Evolutionary conservation across 2,329 filamentous ascomycete species (phyloP), one percentile per base, ranked within the genome.

Genomic region (Emergomyces pasteurianus): DNA sequence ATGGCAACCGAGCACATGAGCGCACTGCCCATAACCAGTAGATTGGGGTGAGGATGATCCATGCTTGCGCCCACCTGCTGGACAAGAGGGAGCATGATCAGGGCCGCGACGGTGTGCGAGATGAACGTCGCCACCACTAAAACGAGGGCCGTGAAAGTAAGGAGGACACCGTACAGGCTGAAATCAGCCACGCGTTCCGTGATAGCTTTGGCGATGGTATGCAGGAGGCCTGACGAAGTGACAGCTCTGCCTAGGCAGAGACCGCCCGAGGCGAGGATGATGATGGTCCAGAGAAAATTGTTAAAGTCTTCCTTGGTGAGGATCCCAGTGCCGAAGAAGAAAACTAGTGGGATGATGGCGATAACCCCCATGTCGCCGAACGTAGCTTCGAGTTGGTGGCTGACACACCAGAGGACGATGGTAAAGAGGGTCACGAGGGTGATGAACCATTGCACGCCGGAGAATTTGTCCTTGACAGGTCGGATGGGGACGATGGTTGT

Each of bases 241-340:
- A 99, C 94, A 0, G 92, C 89, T 73, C 95, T 96, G 61, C 94
- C 94, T 0, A 99, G 84, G 1, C 91, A 91, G 40, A 99, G 78
- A 8, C 94, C 94, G 54, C 94, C 94, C 0, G 94, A 92, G 0
- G 94, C 94, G 23, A 99, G 86, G 69, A 99, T 97, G 75, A 99
- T 96, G 75, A 99, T 99, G 23, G 95, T 99, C 94, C 94, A 99
- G 46, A 96, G 87, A 75, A 99, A 99, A 75, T 99, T 99, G 80
- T 99, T 99, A 73, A 99, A 99, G 76, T 99, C 94, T 75, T 97
- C 94, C 76, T 97, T 99, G 56, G 92, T 97, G 38, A 99, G 80
- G 66, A 97, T 92, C 12, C 94, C 94, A 1, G 91, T 92, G 60
- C 94, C 94, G 69, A 99, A 99, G 81, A 99, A 99, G 49, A 96